phyloP scores from a whole-genome alignment of 2,329 filamentous ascomycete species.

The Xylaria sp. region DNA sequence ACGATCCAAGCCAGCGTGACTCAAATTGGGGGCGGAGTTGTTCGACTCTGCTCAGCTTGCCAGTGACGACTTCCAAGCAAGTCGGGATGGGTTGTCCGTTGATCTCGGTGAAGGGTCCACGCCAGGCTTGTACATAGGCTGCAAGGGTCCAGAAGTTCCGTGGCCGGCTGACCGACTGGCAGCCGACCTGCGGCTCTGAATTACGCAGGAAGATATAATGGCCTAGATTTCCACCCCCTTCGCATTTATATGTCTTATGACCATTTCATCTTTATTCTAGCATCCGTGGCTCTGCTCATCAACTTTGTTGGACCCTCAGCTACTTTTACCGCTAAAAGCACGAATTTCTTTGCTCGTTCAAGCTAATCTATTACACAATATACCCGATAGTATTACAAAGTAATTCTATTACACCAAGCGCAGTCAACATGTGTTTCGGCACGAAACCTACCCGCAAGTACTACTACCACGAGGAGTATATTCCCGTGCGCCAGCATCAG shows the following conservation, averaged over 20 bases:
- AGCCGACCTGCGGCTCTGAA: neutral
- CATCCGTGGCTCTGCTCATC: neutral
- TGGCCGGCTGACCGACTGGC: neutral
- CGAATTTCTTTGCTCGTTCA: neutral
- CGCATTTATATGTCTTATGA: neutral
- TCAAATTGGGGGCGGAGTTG: conserved; percentile 19
- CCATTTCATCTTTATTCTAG: neutral
- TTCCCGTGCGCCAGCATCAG: conserved; percentile 56
- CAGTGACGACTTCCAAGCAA: conserved; percentile 18
- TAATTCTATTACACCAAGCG: conserved; percentile 31
- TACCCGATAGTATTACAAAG: conserved; percentile 17
- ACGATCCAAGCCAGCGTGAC: conserved; percentile 24
- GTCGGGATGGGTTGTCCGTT: neutral
- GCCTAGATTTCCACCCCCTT: neutral
- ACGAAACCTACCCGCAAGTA: conserved; percentile 58
- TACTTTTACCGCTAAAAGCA: neutral
- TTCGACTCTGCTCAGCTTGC: conserved; percentile 19
- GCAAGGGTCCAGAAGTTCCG: conserved; percentile 5
- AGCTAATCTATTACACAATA: neutral
- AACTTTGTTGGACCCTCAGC: neutral
- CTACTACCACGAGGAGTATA: conserved; percentile 66
- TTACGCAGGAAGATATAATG: conserved; percentile 7
- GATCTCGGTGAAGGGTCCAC: conserved; percentile 25
- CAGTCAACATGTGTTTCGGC: conserved; percentile 62
- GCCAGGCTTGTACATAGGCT: conserved; percentile 8